Percentiles rank a stretch among this genome's conserved stretches.
Evolutionary conservation across 2,329 filamentous ascomycete species (phyloP).

Genomic region (Colletotrichum musae): DNA sequence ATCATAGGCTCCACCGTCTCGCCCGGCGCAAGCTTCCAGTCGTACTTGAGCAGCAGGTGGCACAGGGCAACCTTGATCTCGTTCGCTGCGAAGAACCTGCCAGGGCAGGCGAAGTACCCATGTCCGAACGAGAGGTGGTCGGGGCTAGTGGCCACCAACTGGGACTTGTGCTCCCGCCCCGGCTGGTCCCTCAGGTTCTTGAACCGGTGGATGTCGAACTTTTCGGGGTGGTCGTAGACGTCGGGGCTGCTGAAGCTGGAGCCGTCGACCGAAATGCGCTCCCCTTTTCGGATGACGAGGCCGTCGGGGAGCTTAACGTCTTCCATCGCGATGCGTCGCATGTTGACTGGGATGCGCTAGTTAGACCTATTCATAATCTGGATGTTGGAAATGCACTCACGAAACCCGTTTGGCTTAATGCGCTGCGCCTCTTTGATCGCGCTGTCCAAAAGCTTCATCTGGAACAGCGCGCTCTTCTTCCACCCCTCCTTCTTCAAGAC

Average conservation of each 20-base stretch:
- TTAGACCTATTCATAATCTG: too few species aligned
- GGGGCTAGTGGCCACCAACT: conserved; percentile 52
- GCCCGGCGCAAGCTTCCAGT: conserved; percentile 41
- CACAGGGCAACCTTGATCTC: conserved; percentile 53
- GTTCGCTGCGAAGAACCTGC: conserved; percentile 54
- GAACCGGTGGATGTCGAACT: conserved; percentile 44
- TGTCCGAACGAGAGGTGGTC: conserved; percentile 52
- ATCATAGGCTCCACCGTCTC: background rate
- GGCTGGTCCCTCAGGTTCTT: conserved; percentile 35
- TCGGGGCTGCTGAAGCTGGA: conserved; percentile 40
- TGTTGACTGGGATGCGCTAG: background rate
- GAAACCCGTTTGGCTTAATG: conserved; percentile 43
- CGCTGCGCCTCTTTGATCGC: conserved; percentile 47
- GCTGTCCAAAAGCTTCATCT: conserved; percentile 46
- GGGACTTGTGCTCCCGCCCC: conserved; percentile 41
- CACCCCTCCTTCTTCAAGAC: conserved; percentile 42
- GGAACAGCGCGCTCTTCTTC: conserved; percentile 44
- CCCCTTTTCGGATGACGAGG: conserved; percentile 42
- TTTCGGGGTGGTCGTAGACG: conserved; percentile 39
- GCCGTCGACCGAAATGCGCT: conserved; percentile 34
- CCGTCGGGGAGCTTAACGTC: conserved; percentile 43
- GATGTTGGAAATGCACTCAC: conserved; percentile 16
- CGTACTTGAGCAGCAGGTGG: conserved; percentile 51
- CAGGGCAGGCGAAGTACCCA: conserved; percentile 54
- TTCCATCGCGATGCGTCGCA: background rate